Percentiles rank a stretch among this genome's conserved stretches.
phyloP scores from a whole-genome alignment of 495 filamentous ascomycete species.

The Parathielavia appendiculata region DNA sequence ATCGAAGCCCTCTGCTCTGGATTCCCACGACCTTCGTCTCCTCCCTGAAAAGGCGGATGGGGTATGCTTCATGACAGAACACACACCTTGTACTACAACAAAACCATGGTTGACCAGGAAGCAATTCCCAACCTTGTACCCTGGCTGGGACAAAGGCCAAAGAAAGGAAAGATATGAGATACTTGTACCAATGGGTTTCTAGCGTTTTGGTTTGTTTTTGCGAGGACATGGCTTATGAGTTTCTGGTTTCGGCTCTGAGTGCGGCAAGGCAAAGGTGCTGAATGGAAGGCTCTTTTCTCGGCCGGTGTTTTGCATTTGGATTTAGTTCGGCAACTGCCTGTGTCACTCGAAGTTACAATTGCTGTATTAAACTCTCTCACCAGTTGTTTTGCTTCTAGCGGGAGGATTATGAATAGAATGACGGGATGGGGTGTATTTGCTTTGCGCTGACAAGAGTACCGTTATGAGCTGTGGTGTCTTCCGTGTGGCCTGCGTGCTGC shows the following conservation, averaged over 20 bases:
- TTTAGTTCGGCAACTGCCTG: neutral
- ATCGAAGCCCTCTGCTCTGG: conserved; percentile 2
- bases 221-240: conserved; percentile 1
- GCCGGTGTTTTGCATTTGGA: neutral
- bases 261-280: neutral
- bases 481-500: neutral
- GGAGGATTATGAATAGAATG: conserved; percentile 12
- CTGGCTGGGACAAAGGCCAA: neutral
- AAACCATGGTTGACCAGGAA: neutral
- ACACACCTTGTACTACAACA: conserved; percentile 8
- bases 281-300: neutral
- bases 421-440: neutral
- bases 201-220: conserved; percentile 5
- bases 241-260: neutral
- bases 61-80: neutral
- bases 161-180: conserved; percentile 4
- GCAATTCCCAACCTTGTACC: neutral
- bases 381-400: neutral
- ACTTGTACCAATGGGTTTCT: conserved; percentile 3
- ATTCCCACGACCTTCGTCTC: neutral
- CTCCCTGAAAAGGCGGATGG: neutral
- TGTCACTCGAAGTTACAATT: conserved; percentile 1
- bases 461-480: neutral
- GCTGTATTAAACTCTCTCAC: neutral
- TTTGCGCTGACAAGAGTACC: neutral